Evolutionary conservation across 345 rosid genomes (phyloP).

Genomic region (Arabis hirsuta): DNA sequence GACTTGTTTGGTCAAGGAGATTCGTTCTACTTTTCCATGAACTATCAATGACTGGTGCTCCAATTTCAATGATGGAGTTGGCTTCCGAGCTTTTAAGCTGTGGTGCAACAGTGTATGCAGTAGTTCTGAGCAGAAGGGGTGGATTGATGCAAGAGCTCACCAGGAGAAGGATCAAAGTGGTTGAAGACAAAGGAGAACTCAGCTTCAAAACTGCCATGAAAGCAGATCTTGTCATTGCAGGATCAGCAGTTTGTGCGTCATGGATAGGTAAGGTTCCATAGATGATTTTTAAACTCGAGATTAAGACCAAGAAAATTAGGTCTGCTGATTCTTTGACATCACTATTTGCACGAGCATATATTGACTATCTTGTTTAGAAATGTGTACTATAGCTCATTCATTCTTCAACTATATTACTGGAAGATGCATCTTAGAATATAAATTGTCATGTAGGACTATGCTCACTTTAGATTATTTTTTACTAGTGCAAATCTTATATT

Average conservation of each 20-base stretch:
- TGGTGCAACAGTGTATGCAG: constrained; percentile 96
- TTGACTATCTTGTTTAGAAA: constrained; percentile 3
- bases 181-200: constrained; percentile 86
- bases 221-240: constrained; percentile 93
- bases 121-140: constrained; percentile 91
- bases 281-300: constrained; percentile 3
- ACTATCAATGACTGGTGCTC: constrained; percentile 99
- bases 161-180: constrained; percentile 87
- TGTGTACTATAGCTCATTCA: background rate
- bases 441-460: background rate
- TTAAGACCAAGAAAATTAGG: constrained; percentile 11
- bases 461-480: constrained; percentile 3
- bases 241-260: constrained; percentile 95
- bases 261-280: constrained; percentile 76
- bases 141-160: constrained; percentile 83
- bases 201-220: constrained; percentile 97
- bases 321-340: constrained; percentile 21
- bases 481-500: background rate
- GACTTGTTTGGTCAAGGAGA: constrained; percentile 97
- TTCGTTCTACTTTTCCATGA: constrained; percentile 91
- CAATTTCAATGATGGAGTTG: constrained; percentile 95
- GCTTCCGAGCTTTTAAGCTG: constrained; percentile 98
- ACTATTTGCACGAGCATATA: background rate
- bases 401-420: background rate
- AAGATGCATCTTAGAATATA: background rate